Evolutionary conservation across 2,329 filamentous ascomycete species (phyloP), one percentile per base, ranked within the genome.

Genomic region (Stachybotrys echinatus): DNA sequence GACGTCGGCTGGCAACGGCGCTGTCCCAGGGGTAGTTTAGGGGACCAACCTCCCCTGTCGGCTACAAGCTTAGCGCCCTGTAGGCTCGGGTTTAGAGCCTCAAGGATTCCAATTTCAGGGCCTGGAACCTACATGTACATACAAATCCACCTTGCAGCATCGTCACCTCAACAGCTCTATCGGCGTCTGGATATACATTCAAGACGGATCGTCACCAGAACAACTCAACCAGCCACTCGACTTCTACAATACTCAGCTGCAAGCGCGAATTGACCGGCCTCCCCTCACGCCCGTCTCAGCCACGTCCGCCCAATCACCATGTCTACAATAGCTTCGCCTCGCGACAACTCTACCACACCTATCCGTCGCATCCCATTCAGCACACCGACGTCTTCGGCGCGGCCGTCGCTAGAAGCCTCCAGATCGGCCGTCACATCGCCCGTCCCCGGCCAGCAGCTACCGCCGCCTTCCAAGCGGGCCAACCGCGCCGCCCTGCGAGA

Each of bases 401-500:
- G 89, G 12, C 85, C 87, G 5, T 92, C 88, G 34, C 75, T 88
- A 66, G 87, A 92, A 58, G 71, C 72, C 50, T 71, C 77, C 17
- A 81, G 80, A 50, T 89, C 85, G 52, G 78, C 74, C 53, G 72
- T 80, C 53, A 72, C 69, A 51, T 87, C 81, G 2, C 80, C 79
- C 47, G 58, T 65, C 50, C 56, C 58, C 51, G 50, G 48, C 51
- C 52, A 67, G 59, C 55, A 50, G 65, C 53, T 55, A 61, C 58
- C 53, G 59, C 44, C 59, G 63, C n/a, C n/a, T n/a, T 58, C 65
- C 50, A 77, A 73, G 55, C 75, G 77, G 50, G 73, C 87, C 54
- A 95, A 95, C 71, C 88, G 92, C 56, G 83, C 87, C 50, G 92
- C 92, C 6, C 79, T 97, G 19, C 87, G 94, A 60, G 91, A 96